Evolutionary conservation across 441 rosid species (phyloP), one percentile per base, ranked within the genome.

Genomic region (Euphorbia celastroides): DNA sequence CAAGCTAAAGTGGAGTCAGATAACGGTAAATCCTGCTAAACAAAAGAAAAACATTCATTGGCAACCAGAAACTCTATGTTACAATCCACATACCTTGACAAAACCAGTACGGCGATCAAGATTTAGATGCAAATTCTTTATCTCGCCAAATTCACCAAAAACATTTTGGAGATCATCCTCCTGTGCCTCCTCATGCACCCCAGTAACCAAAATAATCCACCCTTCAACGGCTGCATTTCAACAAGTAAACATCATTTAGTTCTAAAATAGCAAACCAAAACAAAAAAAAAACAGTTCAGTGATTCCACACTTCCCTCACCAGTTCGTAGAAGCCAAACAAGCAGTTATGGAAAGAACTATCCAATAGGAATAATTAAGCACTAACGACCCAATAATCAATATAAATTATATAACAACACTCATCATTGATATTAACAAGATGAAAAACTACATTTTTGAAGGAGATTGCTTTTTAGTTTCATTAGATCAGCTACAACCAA

Each of bases 71-170:
- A n/a, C n/a, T n/a, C n/a, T n/a, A 17, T 30, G 58, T 12, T 17
- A 50, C 5, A 12, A 13, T 50, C 54, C 25, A 31, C 72, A 74
- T 81, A 94, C 99, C 97, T 94, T 94, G 42, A 94, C 97, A 80
- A 80, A 94, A 57, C 99, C 98, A 73, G 97, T 87, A 19, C 95
- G 96, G 5, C 98, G 89, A 71, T 94, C 92, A 28, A 94, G 96
- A 79, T 92, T 94, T 71, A 94, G 79, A 77, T 92, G 93, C 78
- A 94, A 69, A 78, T 81, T 87, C 81, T 84, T 90, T 11, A 92
- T 92, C 80, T 94, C 90, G 10, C 99, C 98, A 80, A 78, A 92
- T 27, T 92, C 99, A 65, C 93, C 96, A 75, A 94, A 94, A 67
- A 86, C 79, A 70, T 84, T 87, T 11, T 84, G 81, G 72, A 94